These are phyloP conservation scores for Carpinus viminea DNA, from an alignment of 306 rosid genomes.

Conservation along the genomic window DNA sequence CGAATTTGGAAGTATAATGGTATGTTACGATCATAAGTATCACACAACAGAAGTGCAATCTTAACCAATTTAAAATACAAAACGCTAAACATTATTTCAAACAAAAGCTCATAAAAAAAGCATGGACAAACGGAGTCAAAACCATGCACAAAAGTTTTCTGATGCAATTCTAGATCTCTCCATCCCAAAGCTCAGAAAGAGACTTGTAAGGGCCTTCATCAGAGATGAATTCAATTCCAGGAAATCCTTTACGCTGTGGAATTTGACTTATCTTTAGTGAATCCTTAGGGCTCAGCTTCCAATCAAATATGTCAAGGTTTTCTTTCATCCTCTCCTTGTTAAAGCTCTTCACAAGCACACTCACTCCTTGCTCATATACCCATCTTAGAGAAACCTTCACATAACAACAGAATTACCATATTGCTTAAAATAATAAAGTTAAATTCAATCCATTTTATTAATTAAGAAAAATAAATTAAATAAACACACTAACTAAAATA, in stretches of 20 bases:
- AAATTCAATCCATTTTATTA: no score
- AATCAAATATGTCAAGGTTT: constrained; percentile 22
- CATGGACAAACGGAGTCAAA: no score
- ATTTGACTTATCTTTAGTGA: constrained; percentile 15
- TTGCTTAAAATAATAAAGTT: neutral
- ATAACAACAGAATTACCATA: neutral
- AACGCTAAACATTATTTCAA: no score
- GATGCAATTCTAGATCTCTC: neutral
- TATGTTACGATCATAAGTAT: no score
- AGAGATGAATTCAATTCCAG: neutral
- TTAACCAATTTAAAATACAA: no score
- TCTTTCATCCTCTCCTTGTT: constrained; percentile 27
- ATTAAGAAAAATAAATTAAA: no score
- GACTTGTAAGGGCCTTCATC: constrained; percentile 30
- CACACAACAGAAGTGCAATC: no score
- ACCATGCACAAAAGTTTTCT: neutral
- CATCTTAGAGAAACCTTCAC: constrained; percentile 31
- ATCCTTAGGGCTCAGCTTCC: constrained; percentile 19
- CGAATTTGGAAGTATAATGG: no score
- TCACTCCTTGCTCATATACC: constrained; percentile 33
- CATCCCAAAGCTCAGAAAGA: constrained; percentile 29
- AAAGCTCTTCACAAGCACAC: constrained; percentile 29
- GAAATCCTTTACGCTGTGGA: constrained; percentile 26
- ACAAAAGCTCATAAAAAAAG: no score
- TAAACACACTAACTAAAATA: no score